These are phyloP conservation scores for Backusella liffmaniae DNA, from an alignment of 192 early-diverging fungal species.

Conservation along the genomic window DNA sequence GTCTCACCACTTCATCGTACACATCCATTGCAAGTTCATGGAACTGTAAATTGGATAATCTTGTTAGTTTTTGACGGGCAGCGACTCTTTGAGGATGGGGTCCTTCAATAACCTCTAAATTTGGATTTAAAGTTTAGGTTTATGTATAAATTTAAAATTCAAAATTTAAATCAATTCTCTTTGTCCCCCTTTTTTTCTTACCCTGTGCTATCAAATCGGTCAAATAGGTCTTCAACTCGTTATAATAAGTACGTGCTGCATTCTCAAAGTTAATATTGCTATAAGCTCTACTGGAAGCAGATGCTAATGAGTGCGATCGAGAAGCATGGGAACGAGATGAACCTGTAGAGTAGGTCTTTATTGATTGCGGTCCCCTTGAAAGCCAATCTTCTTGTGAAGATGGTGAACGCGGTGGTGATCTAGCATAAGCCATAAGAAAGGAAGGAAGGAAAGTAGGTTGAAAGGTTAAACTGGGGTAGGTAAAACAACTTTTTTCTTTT, in stretches of 20 bases:
- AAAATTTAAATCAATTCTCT: background rate
- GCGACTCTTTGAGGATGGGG: slow-evolving; percentile 41
- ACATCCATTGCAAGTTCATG: slow-evolving; percentile 93
- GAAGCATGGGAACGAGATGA: slow-evolving; percentile 29
- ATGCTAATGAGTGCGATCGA: slow-evolving; percentile 30
- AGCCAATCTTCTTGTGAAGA: slow-evolving; percentile 21
- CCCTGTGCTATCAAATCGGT: slow-evolving; percentile 25
- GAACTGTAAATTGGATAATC: slow-evolving; percentile 81
- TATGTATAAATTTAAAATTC: background rate
- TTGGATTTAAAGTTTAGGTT: background rate
- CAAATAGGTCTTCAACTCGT: slow-evolving; percentile 25
- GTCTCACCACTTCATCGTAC: slow-evolving; percentile 86
- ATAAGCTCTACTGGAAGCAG: slow-evolving; percentile 21
- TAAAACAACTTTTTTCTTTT: background rate
- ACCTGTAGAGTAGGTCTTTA: slow-evolving; percentile 17
- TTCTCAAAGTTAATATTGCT: slow-evolving; percentile 15
- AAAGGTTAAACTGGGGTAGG: too few relatives aligned
- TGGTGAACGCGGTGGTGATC: slow-evolving; percentile 18
- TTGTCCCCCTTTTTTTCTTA: slow-evolving; percentile 6
- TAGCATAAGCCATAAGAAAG: slow-evolving; percentile 14
- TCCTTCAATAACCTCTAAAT: slow-evolving; percentile 29
- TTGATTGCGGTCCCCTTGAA: slow-evolving; percentile 4
- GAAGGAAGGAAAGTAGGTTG: background rate
- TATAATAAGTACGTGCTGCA: slow-evolving; percentile 27
- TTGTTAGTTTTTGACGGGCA: slow-evolving; percentile 77